Percentiles rank a stretch among this genome's conserved stretches.
These are phyloP conservation scores for Ceratocystiopsis sp. DNA, from an alignment of 2,329 filamentous ascomycete genomes.

Conservation along the genomic window DNA sequence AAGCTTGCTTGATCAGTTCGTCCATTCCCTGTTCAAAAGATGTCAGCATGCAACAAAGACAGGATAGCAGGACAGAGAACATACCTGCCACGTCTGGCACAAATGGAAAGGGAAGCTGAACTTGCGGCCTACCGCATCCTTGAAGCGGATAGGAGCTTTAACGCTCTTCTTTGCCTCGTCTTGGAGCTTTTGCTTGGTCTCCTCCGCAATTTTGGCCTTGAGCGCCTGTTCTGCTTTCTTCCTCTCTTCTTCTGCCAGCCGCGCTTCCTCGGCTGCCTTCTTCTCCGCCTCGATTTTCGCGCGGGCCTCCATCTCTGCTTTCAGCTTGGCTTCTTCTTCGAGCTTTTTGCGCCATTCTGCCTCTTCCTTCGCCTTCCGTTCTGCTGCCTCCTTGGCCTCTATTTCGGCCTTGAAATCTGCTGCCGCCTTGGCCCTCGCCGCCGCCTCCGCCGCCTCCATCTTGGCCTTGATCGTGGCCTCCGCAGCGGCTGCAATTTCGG, in stretches of 20 bases:
- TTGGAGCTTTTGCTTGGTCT: constrained; percentile 27
- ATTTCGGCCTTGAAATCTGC: constrained; percentile 21
- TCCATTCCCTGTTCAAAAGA: constrained; percentile 45
- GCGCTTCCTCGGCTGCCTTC: constrained; percentile 25
- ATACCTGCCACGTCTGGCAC: constrained; percentile 59
- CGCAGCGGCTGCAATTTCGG: constrained; percentile 29
- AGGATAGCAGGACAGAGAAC: too few relatives aligned
- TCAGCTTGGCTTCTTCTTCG: constrained; percentile 25
- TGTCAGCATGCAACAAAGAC: too few relatives aligned
- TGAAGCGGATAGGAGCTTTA: constrained; percentile 70
- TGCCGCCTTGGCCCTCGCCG: constrained; percentile 22
- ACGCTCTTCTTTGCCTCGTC: constrained; percentile 32
- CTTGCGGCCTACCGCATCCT: constrained; percentile 79
- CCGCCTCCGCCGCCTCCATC: constrained; percentile 28
- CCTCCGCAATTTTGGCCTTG: constrained; percentile 30
- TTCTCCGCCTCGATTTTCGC: constrained; percentile 29
- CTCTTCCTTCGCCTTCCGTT: constrained; percentile 16
- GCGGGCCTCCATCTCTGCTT: constrained; percentile 24
- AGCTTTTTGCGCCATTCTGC: constrained; percentile 28
- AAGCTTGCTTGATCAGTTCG: constrained; percentile 70
- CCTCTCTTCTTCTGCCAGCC: constrained; percentile 27
- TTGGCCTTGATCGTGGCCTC: constrained; percentile 16
- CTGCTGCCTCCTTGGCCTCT: constrained; percentile 15
- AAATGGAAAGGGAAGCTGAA: constrained; percentile 83
- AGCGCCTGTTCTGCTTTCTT: constrained; percentile 39